Evolutionary conservation across 169 alveolate genomes (phyloP), one percentile per base, ranked within the genome.

Genomic region (Cryptosporidium baileyi): DNA sequence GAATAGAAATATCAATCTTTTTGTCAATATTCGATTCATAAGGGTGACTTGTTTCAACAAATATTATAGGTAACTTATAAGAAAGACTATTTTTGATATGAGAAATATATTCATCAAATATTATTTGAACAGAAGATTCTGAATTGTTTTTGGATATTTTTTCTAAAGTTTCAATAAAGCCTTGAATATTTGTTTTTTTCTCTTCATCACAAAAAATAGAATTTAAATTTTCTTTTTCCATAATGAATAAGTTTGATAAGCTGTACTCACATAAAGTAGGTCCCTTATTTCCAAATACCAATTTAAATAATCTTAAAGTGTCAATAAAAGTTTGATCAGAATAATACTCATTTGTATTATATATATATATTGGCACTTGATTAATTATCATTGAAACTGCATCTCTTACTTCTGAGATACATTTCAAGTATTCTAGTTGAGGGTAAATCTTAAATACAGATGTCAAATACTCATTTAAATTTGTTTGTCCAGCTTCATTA

Each of bases 1-100:
- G 44, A 36, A 82, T 54, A 32, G 80, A 67, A 41, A 82, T 57
- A 41, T 67, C 41, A 5, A 61, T 8, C n/a, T 34, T 49, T 32
- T 24, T 45, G 15, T 82, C 82, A 6, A 74, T 80, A 49, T 45
- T 52, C 30, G 54, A 62, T 43, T 63, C 81, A 30, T 34, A 67
- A 32, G 91, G 91, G 52, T 88, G 91, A 1, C 60, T 49, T 0
- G 88, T 74, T 67, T 88, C 91, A 17, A 63, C 52, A 30, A 43
- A 22, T 44, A 60, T 63, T 13, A 52, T 63, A 40, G 89, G 80
- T 44, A 88, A 49, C 24, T 63, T n/a, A 43, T 32, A 63, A 40
- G 38, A 24, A 19, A 32, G 7, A 24, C 62, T 43, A n/a, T 22
- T 22, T 47, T 15, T 63, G 13, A 63, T 63, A 19, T 41, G 26